Conservation (phyloP, 2,329 filamentous ascomycete species). For the Verticillium longisporum region DNA sequence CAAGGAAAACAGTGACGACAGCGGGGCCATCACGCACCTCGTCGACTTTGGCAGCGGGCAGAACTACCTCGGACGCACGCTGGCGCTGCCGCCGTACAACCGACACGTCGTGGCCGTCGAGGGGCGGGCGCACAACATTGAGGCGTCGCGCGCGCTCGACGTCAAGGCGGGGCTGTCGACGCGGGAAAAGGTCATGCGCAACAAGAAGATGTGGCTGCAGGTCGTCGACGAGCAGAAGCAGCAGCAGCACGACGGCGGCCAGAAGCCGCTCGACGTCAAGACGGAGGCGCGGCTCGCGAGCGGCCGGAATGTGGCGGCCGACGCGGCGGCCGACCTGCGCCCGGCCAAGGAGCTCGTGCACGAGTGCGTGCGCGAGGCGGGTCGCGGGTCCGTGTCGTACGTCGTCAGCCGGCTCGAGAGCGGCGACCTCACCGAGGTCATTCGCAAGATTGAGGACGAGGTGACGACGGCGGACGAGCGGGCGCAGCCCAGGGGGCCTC, state of each 20-base stretch:
- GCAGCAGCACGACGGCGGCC: conserved; percentile 22
- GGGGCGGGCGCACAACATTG: conserved; percentile 78
- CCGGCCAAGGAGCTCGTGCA: conserved; percentile 41
- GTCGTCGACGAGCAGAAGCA: conserved; percentile 33
- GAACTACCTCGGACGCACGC: conserved; percentile 85
- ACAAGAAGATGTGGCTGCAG: conserved; percentile 71
- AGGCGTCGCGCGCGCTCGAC: conserved; percentile 77
- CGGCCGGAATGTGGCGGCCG: too few relatives aligned
- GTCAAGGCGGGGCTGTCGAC: conserved; percentile 70
- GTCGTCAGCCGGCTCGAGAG: conserved; percentile 68
- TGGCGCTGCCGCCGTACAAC: conserved; percentile 82
- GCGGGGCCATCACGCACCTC: conserved; percentile 65
- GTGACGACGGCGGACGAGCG: conserved; percentile 13
- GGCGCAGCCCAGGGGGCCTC: conserved; percentile 26
- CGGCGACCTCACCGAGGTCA: conserved; percentile 62
- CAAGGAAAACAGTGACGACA: conserved; percentile 13
- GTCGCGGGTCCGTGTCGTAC: conserved; percentile 68
- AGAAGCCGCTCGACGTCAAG: conserved; percentile 29
- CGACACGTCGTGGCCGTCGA: conserved; percentile 87
- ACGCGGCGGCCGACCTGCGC: conserved; percentile 33
- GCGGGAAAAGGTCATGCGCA: conserved; percentile 66
- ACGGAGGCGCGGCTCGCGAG: conserved; percentile 24
- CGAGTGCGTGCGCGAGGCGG: conserved; percentile 49
- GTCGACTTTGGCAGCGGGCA: conserved; percentile 96
- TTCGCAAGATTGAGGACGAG: conserved; percentile 51